phyloP scores from a whole-genome alignment of 2,329 filamentous ascomycete species.

The Huntiella decipiens region DNA sequence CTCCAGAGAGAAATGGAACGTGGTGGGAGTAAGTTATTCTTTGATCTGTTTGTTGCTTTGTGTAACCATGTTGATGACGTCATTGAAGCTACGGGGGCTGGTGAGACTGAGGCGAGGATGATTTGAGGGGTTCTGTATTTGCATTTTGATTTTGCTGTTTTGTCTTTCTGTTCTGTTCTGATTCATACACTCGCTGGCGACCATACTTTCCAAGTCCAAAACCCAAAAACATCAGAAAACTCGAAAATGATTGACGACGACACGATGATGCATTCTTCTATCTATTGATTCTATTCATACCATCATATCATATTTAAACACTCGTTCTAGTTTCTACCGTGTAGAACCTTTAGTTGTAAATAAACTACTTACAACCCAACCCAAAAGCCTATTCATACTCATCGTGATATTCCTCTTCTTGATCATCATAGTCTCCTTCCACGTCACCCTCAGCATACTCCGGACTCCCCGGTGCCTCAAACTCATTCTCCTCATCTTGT shows the following conservation, averaged over 20 bases:
- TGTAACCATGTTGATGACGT: slow-evolving; percentile 97
- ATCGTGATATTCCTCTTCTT: slow-evolving; percentile 3
- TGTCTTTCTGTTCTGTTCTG: slow-evolving; percentile 2
- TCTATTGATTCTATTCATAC: too few relatives aligned
- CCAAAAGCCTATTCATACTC: background rate
- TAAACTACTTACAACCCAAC: too few relatives aligned
- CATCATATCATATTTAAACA: background rate
- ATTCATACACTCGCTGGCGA: background rate
- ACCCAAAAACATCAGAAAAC: background rate
- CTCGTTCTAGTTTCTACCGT: background rate
- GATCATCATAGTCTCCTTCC: slow-evolving; percentile 13
- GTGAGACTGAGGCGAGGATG: slow-evolving; percentile 31
- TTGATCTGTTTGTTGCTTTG: slow-evolving; percentile 95
- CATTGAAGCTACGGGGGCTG: slow-evolving; percentile 59
- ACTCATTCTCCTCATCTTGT: slow-evolving; percentile 19
- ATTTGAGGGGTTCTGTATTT: slow-evolving; percentile 23
- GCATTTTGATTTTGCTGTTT: slow-evolving; percentile 2
- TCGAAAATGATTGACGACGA: background rate
- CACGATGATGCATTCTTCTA: too few relatives aligned
- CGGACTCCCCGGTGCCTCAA: slow-evolving; percentile 17
- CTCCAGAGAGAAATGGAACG: slow-evolving; percentile 98
- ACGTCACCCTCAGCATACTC: slow-evolving; percentile 21
- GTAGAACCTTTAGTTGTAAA: too few relatives aligned
- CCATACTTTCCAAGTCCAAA: background rate
- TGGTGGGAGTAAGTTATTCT: slow-evolving; percentile 79